Conservation (phyloP, 2,329 filamentous ascomycete species). For the Xylaria sp. region DNA sequence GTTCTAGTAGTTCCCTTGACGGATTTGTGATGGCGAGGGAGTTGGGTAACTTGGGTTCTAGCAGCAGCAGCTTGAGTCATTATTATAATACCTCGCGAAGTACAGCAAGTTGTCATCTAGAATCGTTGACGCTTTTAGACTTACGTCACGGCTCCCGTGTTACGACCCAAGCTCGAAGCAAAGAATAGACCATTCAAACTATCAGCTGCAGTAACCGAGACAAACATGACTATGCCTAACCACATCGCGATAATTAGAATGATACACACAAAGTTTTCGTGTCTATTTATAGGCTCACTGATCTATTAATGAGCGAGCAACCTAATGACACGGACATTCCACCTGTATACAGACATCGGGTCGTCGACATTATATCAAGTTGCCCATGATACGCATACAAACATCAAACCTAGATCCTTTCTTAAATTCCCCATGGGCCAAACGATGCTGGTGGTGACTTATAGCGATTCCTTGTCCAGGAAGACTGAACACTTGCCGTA, state of each 20-base stretch:
- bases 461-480: not conserved
- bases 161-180: not conserved
- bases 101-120: not conserved
- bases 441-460: no score
- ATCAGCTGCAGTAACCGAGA: not conserved
- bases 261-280: not conserved
- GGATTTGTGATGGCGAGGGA: not conserved
- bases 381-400: not conserved
- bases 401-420: not conserved
- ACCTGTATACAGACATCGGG: not conserved
- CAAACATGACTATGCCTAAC: not conserved
- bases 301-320: not conserved
- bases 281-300: not conserved
- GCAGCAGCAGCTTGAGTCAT: not conserved
- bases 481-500: not conserved
- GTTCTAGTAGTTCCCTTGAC: not conserved
- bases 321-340: not conserved
- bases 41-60: not conserved
- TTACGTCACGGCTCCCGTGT: not conserved
- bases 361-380: not conserved
- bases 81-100: not conserved
- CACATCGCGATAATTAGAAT: not conserved
- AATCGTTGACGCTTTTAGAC: not conserved
- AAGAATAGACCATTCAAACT: not conserved
- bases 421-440: not conserved